Evolutionary conservation across 108 stramenopile species (phyloP).

Genomic region (Cyclotella cryptica): DNA sequence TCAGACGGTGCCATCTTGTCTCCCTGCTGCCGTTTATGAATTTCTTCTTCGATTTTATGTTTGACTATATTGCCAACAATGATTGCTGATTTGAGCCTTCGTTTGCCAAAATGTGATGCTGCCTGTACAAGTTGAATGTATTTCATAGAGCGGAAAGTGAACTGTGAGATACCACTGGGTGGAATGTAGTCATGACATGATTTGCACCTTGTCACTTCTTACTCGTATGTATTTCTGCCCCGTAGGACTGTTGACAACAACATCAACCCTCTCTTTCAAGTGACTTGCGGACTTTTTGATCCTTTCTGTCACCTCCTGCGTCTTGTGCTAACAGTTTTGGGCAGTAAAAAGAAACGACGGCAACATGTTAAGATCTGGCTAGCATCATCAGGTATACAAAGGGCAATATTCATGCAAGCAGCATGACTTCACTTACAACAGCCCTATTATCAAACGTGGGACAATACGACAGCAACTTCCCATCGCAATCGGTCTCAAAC

Average conservation of each 20-base stretch:
- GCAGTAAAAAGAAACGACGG: too few relatives aligned
- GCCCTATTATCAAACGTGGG: constrained; percentile 91
- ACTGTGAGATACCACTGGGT: not conserved
- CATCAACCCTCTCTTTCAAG: constrained; percentile 56
- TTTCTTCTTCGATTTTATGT: constrained; percentile 47
- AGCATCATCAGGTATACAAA: too few relatives aligned
- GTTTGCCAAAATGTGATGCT: constrained; percentile 29
- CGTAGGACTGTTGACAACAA: constrained; percentile 68
- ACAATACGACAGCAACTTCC: constrained; percentile 83
- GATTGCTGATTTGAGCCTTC: constrained; percentile 16
- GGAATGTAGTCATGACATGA: not conserved
- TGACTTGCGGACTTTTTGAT: constrained; percentile 70
- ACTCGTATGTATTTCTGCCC: constrained; percentile 63
- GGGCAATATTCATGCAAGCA: too few relatives aligned
- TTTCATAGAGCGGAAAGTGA: not conserved
- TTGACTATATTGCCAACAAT: constrained; percentile 38
- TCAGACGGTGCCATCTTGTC: not conserved
- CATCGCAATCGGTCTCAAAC: constrained; percentile 87
- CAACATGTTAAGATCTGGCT: too few relatives aligned
- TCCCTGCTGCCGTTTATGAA: constrained; percentile 17
- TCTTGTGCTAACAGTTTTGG: constrained; percentile 41
- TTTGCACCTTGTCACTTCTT: not conserved
- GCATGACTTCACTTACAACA: constrained; percentile 13
- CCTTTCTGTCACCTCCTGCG: constrained; percentile 69
- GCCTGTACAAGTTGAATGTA: constrained; percentile 16